Conservation (phyloP, 768 basidiomycete species). For the Leccinum longicurvipes region DNA sequence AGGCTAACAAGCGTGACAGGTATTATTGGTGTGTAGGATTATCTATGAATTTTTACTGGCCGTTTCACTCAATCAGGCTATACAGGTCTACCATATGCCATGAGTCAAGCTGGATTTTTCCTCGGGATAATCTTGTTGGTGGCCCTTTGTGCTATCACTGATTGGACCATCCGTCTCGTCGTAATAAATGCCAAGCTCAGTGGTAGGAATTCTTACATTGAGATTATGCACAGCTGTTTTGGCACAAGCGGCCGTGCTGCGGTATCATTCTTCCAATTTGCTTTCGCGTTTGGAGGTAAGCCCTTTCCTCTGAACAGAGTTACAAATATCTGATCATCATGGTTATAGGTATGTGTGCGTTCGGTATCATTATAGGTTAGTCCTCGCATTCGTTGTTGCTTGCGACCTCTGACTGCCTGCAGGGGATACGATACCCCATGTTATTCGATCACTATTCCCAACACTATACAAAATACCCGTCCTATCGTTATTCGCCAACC, state of each 20-base stretch:
- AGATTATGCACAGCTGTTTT: conserved; percentile 92
- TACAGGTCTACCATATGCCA: conserved; percentile 92
- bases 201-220: conserved; percentile 88
- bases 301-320: not conserved
- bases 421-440: conserved; percentile 96
- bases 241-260: conserved; percentile 88
- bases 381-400: not conserved
- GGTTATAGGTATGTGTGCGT: conserved; percentile 87
- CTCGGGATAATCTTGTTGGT: conserved; percentile 81
- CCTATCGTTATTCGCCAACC: conserved; percentile 74
- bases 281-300: conserved; percentile 94
- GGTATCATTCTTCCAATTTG: conserved; percentile 95
- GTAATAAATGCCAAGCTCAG: conserved; percentile 95
- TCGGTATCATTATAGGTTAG: conserved; percentile 87
- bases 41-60: not conserved
- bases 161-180: conserved; percentile 97
- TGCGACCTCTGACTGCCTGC: not conserved
- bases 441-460: conserved; percentile 85
- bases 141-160: conserved; percentile 79
- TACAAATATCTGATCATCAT: conserved; percentile 5
- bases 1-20: conserved; percentile 38
- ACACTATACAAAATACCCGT: conserved; percentile 61
- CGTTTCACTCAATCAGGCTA: conserved; percentile 5
- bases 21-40: conserved; percentile 58
- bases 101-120: conserved; percentile 93